Percentiles rank a stretch among this genome's conserved stretches.
Conservation (phyloP, 2,329 filamentous ascomycete species). For the Chaetothyriales sp. region DNA sequence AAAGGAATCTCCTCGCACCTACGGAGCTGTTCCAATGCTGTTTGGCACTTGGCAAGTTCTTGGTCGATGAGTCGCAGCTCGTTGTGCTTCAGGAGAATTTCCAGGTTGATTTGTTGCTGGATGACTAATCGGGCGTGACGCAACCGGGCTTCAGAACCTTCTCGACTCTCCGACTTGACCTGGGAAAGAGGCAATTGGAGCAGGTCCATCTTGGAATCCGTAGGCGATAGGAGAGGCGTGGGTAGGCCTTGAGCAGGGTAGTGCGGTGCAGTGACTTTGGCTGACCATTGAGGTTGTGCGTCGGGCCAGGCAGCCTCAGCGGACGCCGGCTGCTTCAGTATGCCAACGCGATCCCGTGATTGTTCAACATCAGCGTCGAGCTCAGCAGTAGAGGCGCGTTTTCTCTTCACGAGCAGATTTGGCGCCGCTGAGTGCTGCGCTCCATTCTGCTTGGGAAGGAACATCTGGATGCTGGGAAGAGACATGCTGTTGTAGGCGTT, state of each 20-base stretch:
- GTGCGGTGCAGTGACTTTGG: background rate
- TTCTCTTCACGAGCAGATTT: background rate
- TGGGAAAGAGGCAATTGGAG: background rate
- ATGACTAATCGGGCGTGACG: conserved; percentile 49
- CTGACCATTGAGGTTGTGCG: background rate
- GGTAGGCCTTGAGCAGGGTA: background rate
- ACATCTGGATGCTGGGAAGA: background rate
- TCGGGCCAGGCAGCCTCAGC: background rate
- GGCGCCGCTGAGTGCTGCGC: background rate
- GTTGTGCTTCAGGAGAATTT: conserved; percentile 87
- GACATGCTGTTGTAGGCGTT: background rate
- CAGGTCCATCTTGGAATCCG: background rate
- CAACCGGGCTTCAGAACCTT: background rate
- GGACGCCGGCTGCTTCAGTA: background rate
- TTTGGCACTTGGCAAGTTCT: conserved; percentile 88
- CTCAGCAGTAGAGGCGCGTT: background rate
- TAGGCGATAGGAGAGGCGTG: background rate
- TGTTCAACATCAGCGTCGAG: background rate
- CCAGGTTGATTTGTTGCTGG: conserved; percentile 75
- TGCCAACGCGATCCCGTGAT: background rate
- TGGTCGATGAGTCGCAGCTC: conserved; percentile 90
- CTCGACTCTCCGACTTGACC: background rate
- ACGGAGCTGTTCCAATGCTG: conserved; percentile 83
- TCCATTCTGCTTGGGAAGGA: background rate
- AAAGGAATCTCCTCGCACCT: conserved; percentile 87